A percentile compares a stretch with the other conserved stretches of the same genome.
Conservation (phyloP, 2,329 filamentous ascomycete genomes). For the Neonectria faginata region DNA sequence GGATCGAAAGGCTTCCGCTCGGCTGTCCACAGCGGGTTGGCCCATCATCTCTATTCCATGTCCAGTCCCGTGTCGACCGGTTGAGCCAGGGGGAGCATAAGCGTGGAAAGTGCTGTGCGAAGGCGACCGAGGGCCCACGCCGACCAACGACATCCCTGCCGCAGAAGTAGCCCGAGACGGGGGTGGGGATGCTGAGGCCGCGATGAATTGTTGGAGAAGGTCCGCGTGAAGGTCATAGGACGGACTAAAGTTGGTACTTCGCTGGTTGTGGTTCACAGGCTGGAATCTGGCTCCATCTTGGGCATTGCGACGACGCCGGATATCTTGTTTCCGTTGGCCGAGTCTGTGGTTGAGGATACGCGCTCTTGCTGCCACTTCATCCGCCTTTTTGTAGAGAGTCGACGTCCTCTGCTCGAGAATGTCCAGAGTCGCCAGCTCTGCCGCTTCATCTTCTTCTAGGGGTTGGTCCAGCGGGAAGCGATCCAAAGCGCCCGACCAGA, state of each 20-base stretch:
- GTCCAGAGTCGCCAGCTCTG: constrained; percentile 85
- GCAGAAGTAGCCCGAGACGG: constrained; percentile 46
- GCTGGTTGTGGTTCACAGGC: constrained; percentile 47
- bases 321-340: constrained; percentile 49
- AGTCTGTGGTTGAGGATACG: constrained; percentile 85
- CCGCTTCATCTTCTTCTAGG: constrained; percentile 86
- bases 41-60: constrained; percentile 45
- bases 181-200: constrained; percentile 38
- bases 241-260: constrained; percentile 44
- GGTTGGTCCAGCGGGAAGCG: constrained; percentile 82
- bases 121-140: constrained; percentile 45
- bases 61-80: constrained; percentile 27
- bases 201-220: constrained; percentile 65
- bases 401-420: constrained; percentile 84
- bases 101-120: constrained; percentile 40
- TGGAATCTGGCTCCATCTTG: constrained; percentile 53
- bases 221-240: constrained; percentile 65
- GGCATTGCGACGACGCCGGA: constrained; percentile 44
- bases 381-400: constrained; percentile 82
- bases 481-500: constrained; percentile 84
- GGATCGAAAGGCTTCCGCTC: constrained; percentile 53
- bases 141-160: constrained; percentile 41
- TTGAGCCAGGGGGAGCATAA: constrained; percentile 13
- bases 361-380: constrained; percentile 72
- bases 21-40: constrained; percentile 41